Base-by-base conservation (phyloP, 2,329 filamentous ascomycete species). In the Ophidiomyces ophidiicola region DNA sequence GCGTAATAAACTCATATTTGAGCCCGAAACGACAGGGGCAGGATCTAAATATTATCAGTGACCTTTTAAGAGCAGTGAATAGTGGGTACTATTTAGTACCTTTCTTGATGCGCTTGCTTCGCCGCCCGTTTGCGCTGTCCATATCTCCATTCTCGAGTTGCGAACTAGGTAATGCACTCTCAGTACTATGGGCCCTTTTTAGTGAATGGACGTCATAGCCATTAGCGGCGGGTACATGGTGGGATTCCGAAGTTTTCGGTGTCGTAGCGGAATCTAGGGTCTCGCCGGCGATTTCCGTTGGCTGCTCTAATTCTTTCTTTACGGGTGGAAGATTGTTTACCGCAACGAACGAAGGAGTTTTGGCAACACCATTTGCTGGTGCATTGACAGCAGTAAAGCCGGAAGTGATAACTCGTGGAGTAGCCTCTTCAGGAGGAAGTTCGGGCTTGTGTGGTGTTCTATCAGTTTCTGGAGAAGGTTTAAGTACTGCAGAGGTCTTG, bases 81-180 rank as follows among this genome's bases (percentile, higher is more conserved):
- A n/a, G n/a, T n/a, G n/a, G n/a, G n/a, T n/a, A n/a, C n/a, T n/a
- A n/a, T n/a, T 26, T 60, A 71, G 54, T 69, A 81, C 78, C 79
- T 70, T 92, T 94, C 61, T 90, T 93, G 8, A 94, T 69, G 30
- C 90, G 78, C 65, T 98, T 98, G 61, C 87, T 94, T 42, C 88
- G 78, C 46, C 90, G 76, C 47, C 81, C 84, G 45, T 66, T 71
- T 32, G 74, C 74, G 48, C 66, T 68, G 35, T 85, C 80, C 1
- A 60, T 61, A 38, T 85, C 79, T 7, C 58, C 58, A 41, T 61
- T 60, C 5, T 64, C 58, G 0, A 53, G 54, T 24, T 66, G 64
- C 2, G 62, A 64, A 21, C 55, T 54, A 34, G 58, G 53, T 36
- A 57, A 57, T 6, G 63, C 38, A 47, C 62, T 69, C 21, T 73